A percentile compares a stretch with the other conserved stretches of the same genome.
phyloP scores from a whole-genome alignment of 1,284 basidiomycete genomes.

The Sporisorium exsertum region DNA sequence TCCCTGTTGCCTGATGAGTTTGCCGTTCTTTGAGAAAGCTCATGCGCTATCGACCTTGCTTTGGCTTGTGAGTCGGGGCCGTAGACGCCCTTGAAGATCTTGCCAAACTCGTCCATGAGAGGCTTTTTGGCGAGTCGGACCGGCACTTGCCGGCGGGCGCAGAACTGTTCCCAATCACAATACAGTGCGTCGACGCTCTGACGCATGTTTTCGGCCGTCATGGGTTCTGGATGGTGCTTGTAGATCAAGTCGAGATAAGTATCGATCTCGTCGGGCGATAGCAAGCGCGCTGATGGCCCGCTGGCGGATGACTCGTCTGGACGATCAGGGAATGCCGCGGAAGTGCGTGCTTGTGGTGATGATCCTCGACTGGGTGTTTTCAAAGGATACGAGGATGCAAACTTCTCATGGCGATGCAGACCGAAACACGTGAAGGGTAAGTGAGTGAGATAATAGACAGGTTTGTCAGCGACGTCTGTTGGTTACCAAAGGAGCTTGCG shows the following conservation, averaged over 20 bases:
- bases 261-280: slow-evolving; percentile 38
- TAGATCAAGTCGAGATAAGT: slow-evolving; percentile 41
- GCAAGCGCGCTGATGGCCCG: slow-evolving; percentile 8
- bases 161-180: slow-evolving; percentile 34
- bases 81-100: slow-evolving; percentile 45
- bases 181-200: slow-evolving; percentile 48
- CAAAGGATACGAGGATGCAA: background rate
- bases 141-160: slow-evolving; percentile 27
- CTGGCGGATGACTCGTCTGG: background rate
- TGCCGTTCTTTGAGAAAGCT: slow-evolving; percentile 29
- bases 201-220: slow-evolving; percentile 47
- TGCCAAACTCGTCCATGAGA: slow-evolving; percentile 50
- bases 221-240: slow-evolving; percentile 45
- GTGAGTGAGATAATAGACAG: background rate
- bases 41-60: slow-evolving; percentile 38
- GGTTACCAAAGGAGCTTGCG: background rate
- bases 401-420: background rate
- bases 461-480: background rate
- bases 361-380: slow-evolving; percentile 13
- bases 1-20: slow-evolving; percentile 11
- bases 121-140: slow-evolving; percentile 38
- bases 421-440: too few relatives aligned
- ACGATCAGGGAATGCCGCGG: background rate
- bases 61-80: slow-evolving; percentile 32
- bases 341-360: slow-evolving; percentile 13